Percentiles rank a stretch among this genome's conserved stretches.
Evolutionary conservation across 2,329 filamentous ascomycete species (phyloP).

Genomic region (Hypoxylon rubiginosum): DNA sequence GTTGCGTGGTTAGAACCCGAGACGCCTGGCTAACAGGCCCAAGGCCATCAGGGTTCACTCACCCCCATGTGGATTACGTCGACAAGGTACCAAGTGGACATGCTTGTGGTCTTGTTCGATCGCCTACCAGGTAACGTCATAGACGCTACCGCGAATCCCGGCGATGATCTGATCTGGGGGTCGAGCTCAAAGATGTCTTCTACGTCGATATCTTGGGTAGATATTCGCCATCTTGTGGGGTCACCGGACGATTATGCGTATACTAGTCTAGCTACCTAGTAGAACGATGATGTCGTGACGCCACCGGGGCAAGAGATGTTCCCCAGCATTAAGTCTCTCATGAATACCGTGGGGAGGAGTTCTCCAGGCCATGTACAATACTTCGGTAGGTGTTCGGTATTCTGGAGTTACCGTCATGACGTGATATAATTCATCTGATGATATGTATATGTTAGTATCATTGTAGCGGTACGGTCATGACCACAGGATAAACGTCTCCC

Average conservation of each 20-base stretch:
- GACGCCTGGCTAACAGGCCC: not conserved
- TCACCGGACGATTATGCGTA: not conserved
- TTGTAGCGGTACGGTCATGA: not conserved
- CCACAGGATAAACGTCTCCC: no score
- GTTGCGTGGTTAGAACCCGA: not conserved
- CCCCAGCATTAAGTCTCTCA: not conserved
- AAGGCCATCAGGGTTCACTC: not conserved
- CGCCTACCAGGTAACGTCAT: conserved; percentile 20
- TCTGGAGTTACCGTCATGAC: not conserved
- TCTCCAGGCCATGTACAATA: not conserved
- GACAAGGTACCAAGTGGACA: not conserved
- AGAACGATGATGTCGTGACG: not conserved
- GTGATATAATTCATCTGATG: not conserved
- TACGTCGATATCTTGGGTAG: not conserved
- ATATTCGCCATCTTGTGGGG: not conserved
- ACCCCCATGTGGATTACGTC: not conserved
- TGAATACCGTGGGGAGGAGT: not conserved
- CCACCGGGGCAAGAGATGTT: not conserved
- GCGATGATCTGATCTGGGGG: conserved; percentile 27
- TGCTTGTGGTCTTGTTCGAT: conserved; percentile 7
- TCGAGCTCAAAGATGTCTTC: conserved; percentile 1
- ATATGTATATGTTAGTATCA: not conserved
- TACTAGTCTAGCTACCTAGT: not conserved
- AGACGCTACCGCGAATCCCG: conserved; percentile 6
- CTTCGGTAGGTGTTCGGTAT: not conserved